Base-by-base conservation (phyloP, 257 asterid species). In the Schizonepeta tenuifolia region DNA sequence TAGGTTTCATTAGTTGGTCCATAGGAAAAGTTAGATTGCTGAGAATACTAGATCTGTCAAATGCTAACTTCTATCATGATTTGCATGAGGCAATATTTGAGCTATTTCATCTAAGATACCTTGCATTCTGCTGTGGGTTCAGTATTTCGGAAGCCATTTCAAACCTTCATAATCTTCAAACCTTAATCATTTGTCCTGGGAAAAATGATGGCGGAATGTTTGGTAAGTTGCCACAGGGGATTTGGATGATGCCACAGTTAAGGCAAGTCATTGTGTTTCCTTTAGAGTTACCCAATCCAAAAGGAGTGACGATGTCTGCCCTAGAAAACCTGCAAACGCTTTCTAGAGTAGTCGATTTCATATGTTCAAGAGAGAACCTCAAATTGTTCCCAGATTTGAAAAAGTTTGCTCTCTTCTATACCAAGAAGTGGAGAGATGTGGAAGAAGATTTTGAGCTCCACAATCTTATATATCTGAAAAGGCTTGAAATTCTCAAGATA, bases 91-190 rank as follows among this genome's bases (percentile, higher is more conserved):
- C 4, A 47, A 20, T 57, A 21, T 55, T 22, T 21, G 62, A 55
- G 49, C 43, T 69, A 7, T 13, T 69, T 20, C 74, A 54, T 69
- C 28, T 26, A 14, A 47, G 53, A 15, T 47, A 14, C 53, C 53
- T 47, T 14, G 53, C 53, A 1, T 47, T 47, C 18, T 0, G 15
- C 1, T 24, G 26, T 24, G 26, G 26, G 26, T 24, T 24, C 26
- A 24, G 26, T 24, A 24, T 24, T 24, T 24, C 26, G 1, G 2
- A 31, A 31, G 35, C 35, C 35, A 31, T 31, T 31, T 31, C 35
- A 31, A 31, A 31, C 6, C 35, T 31, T 3, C 6, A 31, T 0
- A 31, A 31, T 31, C 35, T 31, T 31, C 35, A 31, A 31, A 31
- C 35, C 6, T 31, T 31, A 31, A 31, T 31, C 35, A 31, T 31